Conservation (phyloP, 805 yeast genomes). For the Pichia ethanolica region DNA sequence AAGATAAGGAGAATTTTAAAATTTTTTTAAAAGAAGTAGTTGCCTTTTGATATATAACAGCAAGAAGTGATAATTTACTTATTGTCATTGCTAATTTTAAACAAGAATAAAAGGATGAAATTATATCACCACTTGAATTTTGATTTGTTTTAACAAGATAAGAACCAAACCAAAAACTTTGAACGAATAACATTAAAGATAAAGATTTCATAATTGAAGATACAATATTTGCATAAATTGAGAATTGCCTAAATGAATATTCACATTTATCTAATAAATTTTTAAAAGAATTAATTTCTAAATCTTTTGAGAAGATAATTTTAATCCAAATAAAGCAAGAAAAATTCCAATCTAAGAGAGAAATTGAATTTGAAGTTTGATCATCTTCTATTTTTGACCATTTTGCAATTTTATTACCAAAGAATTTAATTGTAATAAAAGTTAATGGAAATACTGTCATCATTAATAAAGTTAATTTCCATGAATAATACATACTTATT, state of each 20-base stretch:
- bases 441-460: slow-evolving; percentile 70
- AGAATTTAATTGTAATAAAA: slow-evolving; percentile 36
- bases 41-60: slow-evolving; percentile 64
- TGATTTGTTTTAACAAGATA: slow-evolving; percentile 47
- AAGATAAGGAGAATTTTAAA: slow-evolving; percentile 29
- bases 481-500: slow-evolving; percentile 68
- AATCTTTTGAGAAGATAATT: slow-evolving; percentile 45
- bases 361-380: slow-evolving; percentile 47
- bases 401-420: slow-evolving; percentile 45
- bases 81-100: slow-evolving; percentile 60
- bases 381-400: slow-evolving; percentile 51
- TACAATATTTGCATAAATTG: slow-evolving; percentile 48
- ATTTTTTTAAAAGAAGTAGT: slow-evolving; percentile 56
- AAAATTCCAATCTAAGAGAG: slow-evolving; percentile 64
- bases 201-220: slow-evolving; percentile 48
- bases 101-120: slow-evolving; percentile 82
- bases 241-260: slow-evolving; percentile 33
- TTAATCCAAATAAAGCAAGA: slow-evolving; percentile 53
- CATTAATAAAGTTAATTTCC: slow-evolving; percentile 79
- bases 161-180: slow-evolving; percentile 89
- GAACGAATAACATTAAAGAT: slow-evolving; percentile 71
- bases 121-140: slow-evolving; percentile 51
- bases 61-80: slow-evolving; percentile 45
- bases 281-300: slow-evolving; percentile 42
- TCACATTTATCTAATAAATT: slow-evolving; percentile 26